Conservation (phyloP, 345 rosid species). For the Aegle marmelos region DNA sequence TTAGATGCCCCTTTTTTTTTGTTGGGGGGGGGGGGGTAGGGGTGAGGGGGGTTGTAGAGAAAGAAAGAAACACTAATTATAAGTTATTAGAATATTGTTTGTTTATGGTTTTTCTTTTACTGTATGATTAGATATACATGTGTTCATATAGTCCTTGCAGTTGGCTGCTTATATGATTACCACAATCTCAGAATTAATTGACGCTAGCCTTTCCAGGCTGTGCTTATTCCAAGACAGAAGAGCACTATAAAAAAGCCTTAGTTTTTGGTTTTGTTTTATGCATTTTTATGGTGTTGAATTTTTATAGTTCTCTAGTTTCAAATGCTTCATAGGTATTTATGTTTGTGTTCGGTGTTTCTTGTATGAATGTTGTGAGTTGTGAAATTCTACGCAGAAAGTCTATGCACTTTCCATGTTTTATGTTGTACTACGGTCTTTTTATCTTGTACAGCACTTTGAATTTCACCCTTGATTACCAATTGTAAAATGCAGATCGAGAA, state of each 20-base stretch:
- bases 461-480: constrained; percentile 22
- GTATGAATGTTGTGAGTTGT: not conserved
- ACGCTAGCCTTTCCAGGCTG: not conserved
- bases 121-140: not conserved
- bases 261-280: not conserved
- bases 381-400: not conserved
- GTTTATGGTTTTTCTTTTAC: not conserved
- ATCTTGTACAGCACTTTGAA: not conserved
- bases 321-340: not conserved
- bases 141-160: not conserved
- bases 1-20: not conserved
- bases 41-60: too few relatives aligned
- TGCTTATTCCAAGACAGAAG: not conserved
- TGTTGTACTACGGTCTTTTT: not conserved
- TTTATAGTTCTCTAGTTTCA: not conserved
- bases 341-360: not conserved
- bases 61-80: not conserved
- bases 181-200: not conserved
- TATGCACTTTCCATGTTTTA: not conserved
- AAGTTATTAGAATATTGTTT: not conserved
- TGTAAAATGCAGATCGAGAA: constrained; percentile 67
- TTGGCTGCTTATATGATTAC: not conserved
- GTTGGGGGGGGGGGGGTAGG: too few relatives aligned
- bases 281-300: not conserved
- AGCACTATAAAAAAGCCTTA: not conserved